Evolutionary conservation across 192 early-diverging fungal species (phyloP).

Genomic region (Coemansia guatemalensis): DNA sequence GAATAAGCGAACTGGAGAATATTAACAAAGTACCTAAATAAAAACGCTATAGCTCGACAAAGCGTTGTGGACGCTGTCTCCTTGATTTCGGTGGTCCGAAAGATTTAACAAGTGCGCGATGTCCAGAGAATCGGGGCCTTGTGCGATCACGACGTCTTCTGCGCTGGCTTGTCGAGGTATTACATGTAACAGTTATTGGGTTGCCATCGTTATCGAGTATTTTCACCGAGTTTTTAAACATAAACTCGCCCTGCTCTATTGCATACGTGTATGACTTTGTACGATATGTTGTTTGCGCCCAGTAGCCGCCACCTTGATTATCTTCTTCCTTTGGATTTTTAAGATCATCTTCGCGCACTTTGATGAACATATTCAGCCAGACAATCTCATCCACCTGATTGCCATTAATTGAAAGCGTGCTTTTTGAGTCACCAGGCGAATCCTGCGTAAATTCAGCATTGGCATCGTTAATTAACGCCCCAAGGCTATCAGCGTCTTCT

Average conservation of each 20-base stretch:
- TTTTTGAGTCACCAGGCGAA: constrained; percentile 18
- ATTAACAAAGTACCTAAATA: background rate
- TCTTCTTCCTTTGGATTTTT: constrained; percentile 37
- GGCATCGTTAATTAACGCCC: constrained; percentile 24
- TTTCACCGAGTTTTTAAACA: constrained; percentile 29
- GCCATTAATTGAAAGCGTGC: constrained; percentile 36
- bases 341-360: constrained; percentile 38
- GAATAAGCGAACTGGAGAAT: background rate
- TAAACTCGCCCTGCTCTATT: constrained; percentile 20
- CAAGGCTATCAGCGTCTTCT: constrained; percentile 39
- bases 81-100: constrained; percentile 1
- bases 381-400: constrained; percentile 41
- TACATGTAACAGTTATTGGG: constrained; percentile 14
- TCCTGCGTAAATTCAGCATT: constrained; percentile 24
- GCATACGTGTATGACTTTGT: constrained; percentile 52
- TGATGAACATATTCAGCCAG: constrained; percentile 51
- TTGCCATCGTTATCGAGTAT: constrained; percentile 47
- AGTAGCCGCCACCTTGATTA: constrained; percentile 34
- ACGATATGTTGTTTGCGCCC: constrained; percentile 48
- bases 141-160: constrained; percentile 7
- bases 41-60: background rate
- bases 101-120: constrained; percentile 4
- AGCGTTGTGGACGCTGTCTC: constrained; percentile 6
- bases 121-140: constrained; percentile 16
- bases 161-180: too few relatives aligned